Base-by-base conservation (phyloP, 2,329 filamentous ascomycete species). In the Ambrosiella xylebori region DNA sequence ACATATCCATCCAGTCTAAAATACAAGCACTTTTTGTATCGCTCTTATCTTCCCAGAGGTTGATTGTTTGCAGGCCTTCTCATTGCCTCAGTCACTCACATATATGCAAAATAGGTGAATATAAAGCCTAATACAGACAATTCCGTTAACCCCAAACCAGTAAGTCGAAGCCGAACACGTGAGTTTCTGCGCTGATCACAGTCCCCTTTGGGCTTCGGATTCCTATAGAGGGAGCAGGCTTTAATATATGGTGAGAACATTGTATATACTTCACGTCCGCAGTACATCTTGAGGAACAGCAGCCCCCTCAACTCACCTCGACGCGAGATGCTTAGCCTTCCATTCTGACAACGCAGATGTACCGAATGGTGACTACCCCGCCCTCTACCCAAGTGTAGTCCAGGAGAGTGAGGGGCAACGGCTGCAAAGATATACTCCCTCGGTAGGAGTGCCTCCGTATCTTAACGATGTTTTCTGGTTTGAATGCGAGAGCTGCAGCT, bases 321-420 rank as follows among this genome's bases (percentile, higher is more conserved):
- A 57, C 56, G 56, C 56, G 56, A 57, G 56, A 15, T 11, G 37
- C 56, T 52, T 37, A 51, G 56, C 56, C 56, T 36, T 57, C 56
- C 56, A 57, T 57, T 57, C 45, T 57, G 36, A 57, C 56, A 57
- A 57, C 47, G 45, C 56, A 57, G 56, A 52, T 37, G 37, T 51
- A 35, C 45, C 47, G 55, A 11, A 51, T 57, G 36, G 37, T 37
- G 45, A 51, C n/a, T 51, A 57, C 47, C 56, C 56, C 56, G 56
- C 56, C 37, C 19, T 51, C 27, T 9, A 36, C 12, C 9, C 19
- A 51, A 51, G 47, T 36, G 17, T 51, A 9, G 8, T 36, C 47
- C 13, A 51, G 19, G 47, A 36, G 40, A 36, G 3, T n/a, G 54
- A 56, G 19, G 54, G 19, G 19, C 17, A 9, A 15, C 7, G 12